Evolutionary conservation across 192 early-diverging fungal species (phyloP).

Genomic region (Backusella macrospora): DNA sequence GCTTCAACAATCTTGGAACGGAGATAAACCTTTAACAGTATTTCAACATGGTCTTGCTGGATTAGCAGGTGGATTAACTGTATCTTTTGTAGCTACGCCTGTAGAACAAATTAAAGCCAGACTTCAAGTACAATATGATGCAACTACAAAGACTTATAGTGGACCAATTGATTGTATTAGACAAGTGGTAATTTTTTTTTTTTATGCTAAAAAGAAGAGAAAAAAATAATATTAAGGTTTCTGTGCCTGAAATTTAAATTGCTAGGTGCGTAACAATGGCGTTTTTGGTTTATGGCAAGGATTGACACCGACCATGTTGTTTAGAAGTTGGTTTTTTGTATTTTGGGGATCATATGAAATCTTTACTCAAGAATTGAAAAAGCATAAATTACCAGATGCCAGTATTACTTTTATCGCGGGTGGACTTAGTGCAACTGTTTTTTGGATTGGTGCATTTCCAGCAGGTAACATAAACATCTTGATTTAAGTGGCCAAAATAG

Average conservation of each 20-base stretch:
- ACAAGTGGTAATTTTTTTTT: conserved; percentile 55
- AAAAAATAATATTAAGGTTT: neutral
- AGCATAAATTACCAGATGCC: conserved; percentile 55
- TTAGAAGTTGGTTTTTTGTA: conserved; percentile 84
- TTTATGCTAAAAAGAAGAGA: neutral
- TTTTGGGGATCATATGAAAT: conserved; percentile 74
- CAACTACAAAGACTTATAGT: conserved; percentile 66
- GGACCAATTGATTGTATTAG: conserved; percentile 88
- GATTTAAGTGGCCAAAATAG: neutral
- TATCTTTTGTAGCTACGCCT: conserved; percentile 80
- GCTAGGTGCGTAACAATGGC: conserved; percentile 73
- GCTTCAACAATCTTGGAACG: conserved; percentile 60
- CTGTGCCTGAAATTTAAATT: neutral
- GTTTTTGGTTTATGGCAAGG: conserved; percentile 83
- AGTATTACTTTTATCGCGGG: conserved; percentile 75
- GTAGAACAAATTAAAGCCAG: conserved; percentile 75
- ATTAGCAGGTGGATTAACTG: conserved; percentile 72
- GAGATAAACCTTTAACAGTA: conserved; percentile 59
- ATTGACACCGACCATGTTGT: conserved; percentile 78
- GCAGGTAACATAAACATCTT: conserved; percentile 27
- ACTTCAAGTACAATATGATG: conserved; percentile 78
- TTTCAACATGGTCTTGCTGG: conserved; percentile 76
- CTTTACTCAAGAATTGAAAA: conserved; percentile 53
- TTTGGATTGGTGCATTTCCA: conserved; percentile 71
- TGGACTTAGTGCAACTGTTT: conserved; percentile 86